Conservation (phyloP, 2,329 filamentous ascomycete species). For the Aureobasidium sp. region DNA sequence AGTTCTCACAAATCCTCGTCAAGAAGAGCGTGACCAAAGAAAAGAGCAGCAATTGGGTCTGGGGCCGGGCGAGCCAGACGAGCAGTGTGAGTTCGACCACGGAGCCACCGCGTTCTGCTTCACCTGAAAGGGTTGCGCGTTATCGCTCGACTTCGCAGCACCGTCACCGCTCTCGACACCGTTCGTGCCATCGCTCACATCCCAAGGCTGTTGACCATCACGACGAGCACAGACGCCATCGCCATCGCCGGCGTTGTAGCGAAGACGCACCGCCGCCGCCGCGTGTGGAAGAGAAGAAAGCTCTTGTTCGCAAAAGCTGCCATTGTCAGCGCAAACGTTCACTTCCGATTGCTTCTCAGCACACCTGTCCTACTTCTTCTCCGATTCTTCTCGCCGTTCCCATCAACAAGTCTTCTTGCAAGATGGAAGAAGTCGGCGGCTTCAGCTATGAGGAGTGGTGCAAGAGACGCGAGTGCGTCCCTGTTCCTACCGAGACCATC, state of each 20-base stretch:
- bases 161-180: neutral
- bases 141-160: neutral
- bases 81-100: conserved; percentile 1
- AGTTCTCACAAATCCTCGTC: neutral
- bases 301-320: neutral
- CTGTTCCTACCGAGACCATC: neutral
- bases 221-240: neutral
- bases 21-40: conserved; percentile 7
- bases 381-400: neutral
- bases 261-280: neutral
- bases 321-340: neutral
- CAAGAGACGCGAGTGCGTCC: neutral
- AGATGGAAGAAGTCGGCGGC: conserved; percentile 7
- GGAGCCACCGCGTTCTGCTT: neutral
- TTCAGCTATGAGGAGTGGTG: conserved; percentile 13
- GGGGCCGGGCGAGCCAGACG: neutral
- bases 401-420: neutral
- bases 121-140: neutral
- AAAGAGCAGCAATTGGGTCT: neutral
- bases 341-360: neutral
- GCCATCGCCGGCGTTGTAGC: neutral
- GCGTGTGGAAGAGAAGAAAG: neutral
- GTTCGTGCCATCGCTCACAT: neutral
- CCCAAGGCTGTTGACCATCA: neutral
- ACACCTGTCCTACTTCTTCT: neutral